Evolutionary conservation across 768 basidiomycete species (phyloP), one percentile per base, ranked within the genome.

Genomic region (Auricularia sp.): DNA sequence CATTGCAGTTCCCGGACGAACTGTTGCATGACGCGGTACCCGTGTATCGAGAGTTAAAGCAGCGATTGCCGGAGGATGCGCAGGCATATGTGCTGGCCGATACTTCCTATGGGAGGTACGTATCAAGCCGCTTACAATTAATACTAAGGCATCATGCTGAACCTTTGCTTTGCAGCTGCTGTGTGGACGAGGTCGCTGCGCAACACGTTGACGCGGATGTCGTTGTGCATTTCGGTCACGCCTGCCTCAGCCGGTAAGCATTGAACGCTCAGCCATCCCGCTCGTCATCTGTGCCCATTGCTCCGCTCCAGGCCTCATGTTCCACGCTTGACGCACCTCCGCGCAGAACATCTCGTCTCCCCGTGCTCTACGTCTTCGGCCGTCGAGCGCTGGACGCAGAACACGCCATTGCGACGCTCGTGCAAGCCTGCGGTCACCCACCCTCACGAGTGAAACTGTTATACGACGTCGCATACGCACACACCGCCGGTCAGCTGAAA

Each of bases 1-100:
- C 92, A 0, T 81, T 99, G 10, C 97, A 98, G 74, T 98, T 98
- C 69, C 96, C 97, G 0, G 97, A 99, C 72, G 91, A 96, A 72
- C 83, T 98, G 23, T 76, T 99, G 12, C 84, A 84, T 36, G 86
- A 90, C 68, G 93, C 93, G 0, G 94, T 98, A 14, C 86, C 87
- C 2, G 87, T 98, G 34, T 94, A 87, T 72, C 80, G 83, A 44
- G 72, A 76, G 3, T 79, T 99, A 39, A 90, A 87, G 71, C 71
- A 71, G 2, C 74, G 70, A 63, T 72, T 85, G 29, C 77, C 80
- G 56, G 61, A 61, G 18, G 74, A 73, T 29, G 73, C 68, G 36
- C 88, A 95, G 69, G 77, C 92, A 29, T 96, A 93, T 72, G 88
- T 97, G 3, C 81, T 98, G 21, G 96, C 95, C 12, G 96, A 99